Conservation (phyloP, 768 basidiomycete species). For the Tephrocybe sp. region DNA sequence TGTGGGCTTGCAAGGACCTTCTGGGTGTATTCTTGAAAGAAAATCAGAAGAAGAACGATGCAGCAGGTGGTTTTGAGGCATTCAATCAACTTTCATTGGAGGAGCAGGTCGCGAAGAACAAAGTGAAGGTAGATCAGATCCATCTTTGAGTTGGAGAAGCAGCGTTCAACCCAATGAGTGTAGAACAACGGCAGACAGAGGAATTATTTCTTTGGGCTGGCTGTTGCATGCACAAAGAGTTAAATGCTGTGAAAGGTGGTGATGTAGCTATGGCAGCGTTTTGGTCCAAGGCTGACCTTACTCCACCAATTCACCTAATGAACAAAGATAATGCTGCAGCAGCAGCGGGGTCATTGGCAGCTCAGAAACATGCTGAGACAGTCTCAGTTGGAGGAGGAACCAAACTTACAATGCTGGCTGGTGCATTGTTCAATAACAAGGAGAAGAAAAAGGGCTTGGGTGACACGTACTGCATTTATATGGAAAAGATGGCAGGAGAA, state of each 20-base stretch:
- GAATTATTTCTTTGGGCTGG: slow-evolving; percentile 32
- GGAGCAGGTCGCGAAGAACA: slow-evolving; percentile 18
- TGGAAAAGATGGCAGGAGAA: slow-evolving; percentile 18
- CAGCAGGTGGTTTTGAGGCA: background rate
- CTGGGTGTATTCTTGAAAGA: background rate
- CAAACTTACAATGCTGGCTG: slow-evolving; percentile 25
- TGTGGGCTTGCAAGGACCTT: slow-evolving; percentile 14
- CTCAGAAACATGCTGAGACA: background rate
- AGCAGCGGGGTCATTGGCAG: background rate
- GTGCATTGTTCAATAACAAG: slow-evolving; percentile 31
- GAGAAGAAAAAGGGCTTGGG: slow-evolving; percentile 34
- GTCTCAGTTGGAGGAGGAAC: slow-evolving; percentile 17
- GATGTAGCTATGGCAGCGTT: slow-evolving; percentile 22
- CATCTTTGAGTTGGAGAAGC: slow-evolving; percentile 16
- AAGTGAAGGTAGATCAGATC: slow-evolving; percentile 7
- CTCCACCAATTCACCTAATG: slow-evolving; percentile 23
- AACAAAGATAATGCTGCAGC: slow-evolving; percentile 25
- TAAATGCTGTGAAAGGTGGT: slow-evolving; percentile 30
- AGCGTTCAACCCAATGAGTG: slow-evolving; percentile 17
- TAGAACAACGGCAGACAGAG: slow-evolving; percentile 13
- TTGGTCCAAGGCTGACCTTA: slow-evolving; percentile 20
- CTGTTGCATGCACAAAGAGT: slow-evolving; percentile 38
- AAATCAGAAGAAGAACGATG: background rate
- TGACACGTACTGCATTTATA: slow-evolving; percentile 19
- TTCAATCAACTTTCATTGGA: slow-evolving; percentile 21